Evolutionary conservation across 1,284 basidiomycete species (phyloP).

Genomic region (Singerocomus inundabilis): DNA sequence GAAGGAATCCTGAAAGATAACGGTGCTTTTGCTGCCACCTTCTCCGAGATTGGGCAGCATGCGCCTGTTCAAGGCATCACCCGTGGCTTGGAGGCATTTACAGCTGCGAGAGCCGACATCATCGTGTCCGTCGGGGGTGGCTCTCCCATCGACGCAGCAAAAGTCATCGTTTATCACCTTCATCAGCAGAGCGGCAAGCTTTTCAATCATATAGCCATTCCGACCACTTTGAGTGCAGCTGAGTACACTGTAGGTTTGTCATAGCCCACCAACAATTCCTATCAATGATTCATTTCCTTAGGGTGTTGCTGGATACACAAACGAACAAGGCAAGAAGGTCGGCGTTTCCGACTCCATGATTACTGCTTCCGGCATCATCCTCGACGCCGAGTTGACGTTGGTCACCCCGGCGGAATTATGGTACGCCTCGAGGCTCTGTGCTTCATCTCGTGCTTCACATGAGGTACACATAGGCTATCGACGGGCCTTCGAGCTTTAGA

Average conservation of each 20-base stretch:
- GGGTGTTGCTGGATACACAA: constrained; percentile 72
- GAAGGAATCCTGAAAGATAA: constrained; percentile 55
- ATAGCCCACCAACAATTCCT: background rate
- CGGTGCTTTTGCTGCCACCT: constrained; percentile 62
- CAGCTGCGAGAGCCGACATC: constrained; percentile 57
- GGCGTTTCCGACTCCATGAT: constrained; percentile 52
- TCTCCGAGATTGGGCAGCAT: constrained; percentile 76
- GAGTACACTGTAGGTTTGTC: constrained; percentile 58
- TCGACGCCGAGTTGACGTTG: constrained; percentile 75
- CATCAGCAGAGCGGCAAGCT: constrained; percentile 51
- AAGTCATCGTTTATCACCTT: constrained; percentile 63
- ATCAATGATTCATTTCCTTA: constrained; percentile 25
- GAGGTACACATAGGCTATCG: constrained; percentile 55
- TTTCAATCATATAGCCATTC: constrained; percentile 66
- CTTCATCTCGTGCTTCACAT: constrained; percentile 17
- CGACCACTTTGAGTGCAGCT: constrained; percentile 80
- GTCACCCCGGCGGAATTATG: constrained; percentile 75
- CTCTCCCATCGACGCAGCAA: constrained; percentile 76
- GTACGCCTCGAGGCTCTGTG: constrained; percentile 37
- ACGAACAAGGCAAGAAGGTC: constrained; percentile 68
- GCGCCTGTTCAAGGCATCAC: constrained; percentile 68
- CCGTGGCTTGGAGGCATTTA: constrained; percentile 59
- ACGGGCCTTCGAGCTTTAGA: constrained; percentile 76
- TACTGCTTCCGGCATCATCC: constrained; percentile 68
- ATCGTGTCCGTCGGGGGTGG: constrained; percentile 78